Percentiles rank a stretch among this genome's conserved stretches.
Evolutionary conservation across 1,284 basidiomycete genomes (phyloP).

Genomic region (Puccinia sorghi): DNA sequence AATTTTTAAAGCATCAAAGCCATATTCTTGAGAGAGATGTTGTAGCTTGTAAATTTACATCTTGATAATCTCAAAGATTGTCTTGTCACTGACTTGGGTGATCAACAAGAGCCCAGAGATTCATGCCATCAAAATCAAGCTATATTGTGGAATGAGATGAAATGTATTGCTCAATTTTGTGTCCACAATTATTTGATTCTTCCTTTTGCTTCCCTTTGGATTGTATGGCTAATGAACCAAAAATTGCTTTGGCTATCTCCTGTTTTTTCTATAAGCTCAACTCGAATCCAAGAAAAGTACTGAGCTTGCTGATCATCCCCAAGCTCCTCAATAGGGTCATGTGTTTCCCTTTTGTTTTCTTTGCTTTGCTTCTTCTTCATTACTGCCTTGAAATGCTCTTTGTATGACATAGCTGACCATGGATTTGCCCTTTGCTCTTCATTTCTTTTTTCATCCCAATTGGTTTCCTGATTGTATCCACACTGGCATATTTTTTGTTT

Average conservation of each 20-base stretch:
- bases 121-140: not conserved
- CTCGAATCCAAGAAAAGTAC: too few relatives aligned
- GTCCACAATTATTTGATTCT: not conserved
- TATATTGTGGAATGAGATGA: not conserved
- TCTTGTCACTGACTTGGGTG: conserved; percentile 1
- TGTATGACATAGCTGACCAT: not conserved
- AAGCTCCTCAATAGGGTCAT: not conserved
- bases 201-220: too few relatives aligned
- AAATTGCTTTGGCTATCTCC: not conserved
- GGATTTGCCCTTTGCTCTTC: not conserved
- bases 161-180: not conserved
- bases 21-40: not conserved
- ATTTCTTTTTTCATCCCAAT: not conserved
- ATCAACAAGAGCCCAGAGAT: not conserved
- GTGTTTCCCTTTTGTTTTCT: not conserved
- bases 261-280: too few relatives aligned
- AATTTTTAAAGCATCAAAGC: not conserved
- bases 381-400: not conserved
- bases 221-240: too few relatives aligned
- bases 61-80: not conserved
- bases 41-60: not conserved
- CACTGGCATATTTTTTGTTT: not conserved
- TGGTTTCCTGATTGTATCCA: not conserved
- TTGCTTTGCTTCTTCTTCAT: not conserved
- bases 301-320: not conserved